A percentile compares a stretch with the other conserved stretches of the same genome.
phyloP scores from a whole-genome alignment of 129 eudicot species.

The Chrysanthemum seticuspe region DNA sequence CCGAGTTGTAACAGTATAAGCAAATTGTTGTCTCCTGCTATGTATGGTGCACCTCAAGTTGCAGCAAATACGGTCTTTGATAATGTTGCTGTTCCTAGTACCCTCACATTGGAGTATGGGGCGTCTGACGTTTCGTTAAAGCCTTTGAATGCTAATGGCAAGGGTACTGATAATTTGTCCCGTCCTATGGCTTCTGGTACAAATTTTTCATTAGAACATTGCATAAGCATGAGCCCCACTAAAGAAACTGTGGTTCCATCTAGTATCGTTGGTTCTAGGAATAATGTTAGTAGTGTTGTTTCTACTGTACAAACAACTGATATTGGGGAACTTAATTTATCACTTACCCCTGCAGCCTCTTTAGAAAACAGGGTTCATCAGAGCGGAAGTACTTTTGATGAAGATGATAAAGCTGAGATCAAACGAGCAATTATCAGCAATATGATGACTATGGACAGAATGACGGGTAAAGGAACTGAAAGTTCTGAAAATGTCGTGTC shows the following conservation, averaged over 20 bases:
- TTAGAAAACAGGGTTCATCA: conserved; percentile 11
- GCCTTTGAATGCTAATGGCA: not conserved
- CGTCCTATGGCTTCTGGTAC: not conserved
- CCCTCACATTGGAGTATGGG: conserved; percentile 21
- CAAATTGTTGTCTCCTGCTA: conserved; percentile 12
- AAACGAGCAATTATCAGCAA: conserved; percentile 16
- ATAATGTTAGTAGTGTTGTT: conserved; percentile 5
- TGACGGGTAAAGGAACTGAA: conserved; percentile 5
- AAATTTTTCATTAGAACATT: conserved; percentile 16
- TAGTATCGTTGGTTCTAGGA: conserved; percentile 1
- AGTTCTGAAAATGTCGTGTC: conserved; percentile 5
- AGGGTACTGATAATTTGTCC: not conserved
- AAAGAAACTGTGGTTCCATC: conserved; percentile 24
- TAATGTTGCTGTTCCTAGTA: conserved; percentile 19
- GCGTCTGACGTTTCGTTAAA: conserved; percentile 4
- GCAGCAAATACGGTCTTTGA: not conserved
- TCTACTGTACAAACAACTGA: conserved; percentile 16
- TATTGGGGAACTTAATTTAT: conserved; percentile 16
- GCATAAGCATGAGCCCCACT: not conserved
- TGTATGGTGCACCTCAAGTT: not conserved
- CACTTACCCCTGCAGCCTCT: conserved; percentile 22
- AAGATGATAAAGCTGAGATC: conserved; percentile 19
- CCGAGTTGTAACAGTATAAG: not conserved
- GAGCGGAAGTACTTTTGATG: not conserved
- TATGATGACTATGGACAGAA: conserved; percentile 12